Evolutionary conservation across 2,329 filamentous ascomycete genomes (phyloP), one percentile per base, ranked within the genome.

Genomic region (Acephala macrosclerotiorum): DNA sequence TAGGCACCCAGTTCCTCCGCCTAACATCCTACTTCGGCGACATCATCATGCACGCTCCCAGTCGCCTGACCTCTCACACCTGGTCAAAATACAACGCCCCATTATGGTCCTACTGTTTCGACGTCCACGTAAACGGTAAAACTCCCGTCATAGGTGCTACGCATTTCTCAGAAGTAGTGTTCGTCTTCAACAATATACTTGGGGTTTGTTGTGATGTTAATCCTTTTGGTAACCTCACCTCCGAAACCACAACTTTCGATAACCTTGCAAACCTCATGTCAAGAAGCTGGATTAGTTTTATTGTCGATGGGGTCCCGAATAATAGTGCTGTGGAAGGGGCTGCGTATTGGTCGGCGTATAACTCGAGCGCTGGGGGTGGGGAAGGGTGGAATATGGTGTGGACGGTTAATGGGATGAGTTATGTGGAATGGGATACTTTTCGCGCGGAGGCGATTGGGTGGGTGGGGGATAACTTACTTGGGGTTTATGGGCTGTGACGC

Each of bases 131-230:
- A 9, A 76, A 77, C 36, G 78, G 77, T 2, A 9, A 76, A 3
- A 61, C 72, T 0, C 36, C 53, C 53, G 42, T 59, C 7, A 59
- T 64, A 3, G 78, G 78, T 18, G 71, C 73, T 5, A 74, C 74
- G 40, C 81, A 83, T 69, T 82, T 81, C 73, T 75, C 82, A 63
- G 84, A 87, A 72, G 82, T 86, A 0, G 78, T 80, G 0, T 86
- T 85, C 66, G 84, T 87, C 7, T 84, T 88, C 59, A 73, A 85
- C 68, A 87, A 88, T 67, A 74, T 80, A 7, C 67, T 78, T 4
- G 85, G 84, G 0, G 65, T 76, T 2, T 84, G 84, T 1, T 85
- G 83, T 64, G 63, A 42, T 1, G 66, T 58, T 0, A 78, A 77
- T 63, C 81, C 81, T 0, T 80, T 83, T 47, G 58, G 47, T 0